These are phyloP conservation scores for Kodamaea sagamina DNA, from an alignment of 805 yeast genomes.

Conservation along the genomic window DNA sequence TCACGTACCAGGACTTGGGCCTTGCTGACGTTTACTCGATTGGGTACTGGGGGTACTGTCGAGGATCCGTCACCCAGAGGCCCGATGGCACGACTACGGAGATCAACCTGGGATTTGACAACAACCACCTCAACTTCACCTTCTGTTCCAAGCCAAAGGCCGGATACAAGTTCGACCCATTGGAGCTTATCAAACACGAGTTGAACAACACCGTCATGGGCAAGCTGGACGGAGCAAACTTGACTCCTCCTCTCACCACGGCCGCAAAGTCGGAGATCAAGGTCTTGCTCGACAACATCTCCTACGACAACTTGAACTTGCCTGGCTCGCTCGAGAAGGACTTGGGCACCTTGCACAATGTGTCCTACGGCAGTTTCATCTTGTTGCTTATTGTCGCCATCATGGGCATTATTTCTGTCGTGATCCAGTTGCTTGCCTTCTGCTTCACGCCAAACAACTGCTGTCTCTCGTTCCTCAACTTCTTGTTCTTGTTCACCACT, in stretches of 20 bases:
- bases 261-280: slow-evolving; percentile 21
- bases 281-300: slow-evolving; percentile 25
- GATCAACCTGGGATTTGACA: slow-evolving; percentile 25
- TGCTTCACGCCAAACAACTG: slow-evolving; percentile 46
- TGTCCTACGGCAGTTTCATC: slow-evolving; percentile 60
- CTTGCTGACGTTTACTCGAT: slow-evolving; percentile 42
- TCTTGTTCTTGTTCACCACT: slow-evolving; percentile 46
- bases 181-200: slow-evolving; percentile 35
- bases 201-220: slow-evolving; percentile 28
- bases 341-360: slow-evolving; percentile 42
- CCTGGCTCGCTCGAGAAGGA: slow-evolving; percentile 57
- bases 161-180: slow-evolving; percentile 60
- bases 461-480: slow-evolving; percentile 48
- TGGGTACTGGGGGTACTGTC: slow-evolving; percentile 48
- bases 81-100: not conserved
- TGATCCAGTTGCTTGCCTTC: slow-evolving; percentile 47
- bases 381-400: slow-evolving; percentile 31
- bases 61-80: slow-evolving; percentile 23
- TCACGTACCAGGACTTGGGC: slow-evolving; percentile 36
- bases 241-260: slow-evolving; percentile 18
- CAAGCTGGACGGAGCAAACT: slow-evolving; percentile 26
- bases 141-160: slow-evolving; percentile 57
- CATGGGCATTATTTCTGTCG: slow-evolving; percentile 47
- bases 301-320: slow-evolving; percentile 40
- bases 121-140: slow-evolving; percentile 34